Percentiles rank a stretch among this genome's conserved stretches.
These are phyloP conservation scores for Colletotrichum cordylinicola DNA, from an alignment of 2,329 filamentous ascomycete species.

Conservation along the genomic window DNA sequence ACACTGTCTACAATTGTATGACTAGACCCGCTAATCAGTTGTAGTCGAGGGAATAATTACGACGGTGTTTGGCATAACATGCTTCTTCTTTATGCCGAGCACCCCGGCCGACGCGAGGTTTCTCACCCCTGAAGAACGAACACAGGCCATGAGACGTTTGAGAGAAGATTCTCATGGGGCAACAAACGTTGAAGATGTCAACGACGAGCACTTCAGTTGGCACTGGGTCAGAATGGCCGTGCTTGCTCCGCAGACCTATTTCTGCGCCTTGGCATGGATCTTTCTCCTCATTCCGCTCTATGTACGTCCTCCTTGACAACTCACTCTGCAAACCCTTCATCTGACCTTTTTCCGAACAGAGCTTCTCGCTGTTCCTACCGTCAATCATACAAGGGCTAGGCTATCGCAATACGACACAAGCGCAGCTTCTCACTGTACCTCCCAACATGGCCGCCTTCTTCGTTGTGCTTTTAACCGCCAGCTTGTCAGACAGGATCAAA, in stretches of 20 bases:
- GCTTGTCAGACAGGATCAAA: slow-evolving; percentile 36
- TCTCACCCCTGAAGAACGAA: slow-evolving; percentile 29
- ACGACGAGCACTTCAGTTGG: slow-evolving; percentile 44
- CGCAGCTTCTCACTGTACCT: slow-evolving; percentile 35
- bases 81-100: slow-evolving; percentile 52
- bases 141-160: slow-evolving; percentile 26
- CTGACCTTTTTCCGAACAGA: not conserved
- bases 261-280: slow-evolving; percentile 30
- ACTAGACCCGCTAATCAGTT: not conserved
- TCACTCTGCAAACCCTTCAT: not conserved
- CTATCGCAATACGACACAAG: slow-evolving; percentile 24
- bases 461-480: slow-evolving; percentile 35
- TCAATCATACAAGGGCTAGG: slow-evolving; percentile 30
- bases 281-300: slow-evolving; percentile 32
- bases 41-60: slow-evolving; percentile 63
- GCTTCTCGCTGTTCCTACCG: not conserved
- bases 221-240: slow-evolving; percentile 40
- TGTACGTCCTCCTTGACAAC: not conserved
- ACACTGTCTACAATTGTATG: not conserved
- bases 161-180: slow-evolving; percentile 28
- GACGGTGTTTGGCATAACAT: slow-evolving; percentile 61
- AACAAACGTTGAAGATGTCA: slow-evolving; percentile 30
- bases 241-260: slow-evolving; percentile 31
- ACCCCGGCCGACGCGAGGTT: slow-evolving; percentile 29
- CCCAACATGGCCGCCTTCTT: slow-evolving; percentile 37